These are phyloP conservation scores for Fusarium tanahbumbuense DNA, from an alignment of 2,329 filamentous ascomycete species.

Conservation along the genomic window DNA sequence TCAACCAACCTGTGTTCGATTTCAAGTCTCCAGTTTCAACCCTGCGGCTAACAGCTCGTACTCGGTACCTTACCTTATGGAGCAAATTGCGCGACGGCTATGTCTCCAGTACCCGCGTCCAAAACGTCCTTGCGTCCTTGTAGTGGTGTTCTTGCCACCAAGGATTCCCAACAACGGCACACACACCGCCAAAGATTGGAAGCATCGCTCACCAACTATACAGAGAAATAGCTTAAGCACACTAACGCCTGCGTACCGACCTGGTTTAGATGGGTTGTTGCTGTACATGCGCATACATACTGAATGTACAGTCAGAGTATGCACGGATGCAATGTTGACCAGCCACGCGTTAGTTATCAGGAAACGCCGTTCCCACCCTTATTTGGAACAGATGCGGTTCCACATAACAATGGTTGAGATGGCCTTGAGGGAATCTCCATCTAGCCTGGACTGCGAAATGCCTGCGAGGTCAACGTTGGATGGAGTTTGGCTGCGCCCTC, in stretches of 20 bases:
- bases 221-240: slow-evolving; percentile 6
- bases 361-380: slow-evolving; percentile 30
- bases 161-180: slow-evolving; percentile 19
- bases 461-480: slow-evolving; percentile 17
- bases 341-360: slow-evolving; percentile 15
- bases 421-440: slow-evolving; percentile 25
- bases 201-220: slow-evolving; percentile 11
- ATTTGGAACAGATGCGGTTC: slow-evolving; percentile 12
- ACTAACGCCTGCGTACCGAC: slow-evolving; percentile 20
- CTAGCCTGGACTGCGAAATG: slow-evolving; percentile 9
- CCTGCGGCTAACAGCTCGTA: slow-evolving; percentile 10
- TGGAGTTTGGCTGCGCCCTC: slow-evolving; percentile 39
- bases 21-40: slow-evolving; percentile 12
- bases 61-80: slow-evolving; percentile 10
- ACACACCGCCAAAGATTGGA: slow-evolving; percentile 27
- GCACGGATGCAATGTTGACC: slow-evolving; percentile 22
- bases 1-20: not conserved
- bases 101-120: slow-evolving; percentile 14
- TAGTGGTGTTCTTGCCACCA: slow-evolving; percentile 30
- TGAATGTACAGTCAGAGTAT: slow-evolving; percentile 5
- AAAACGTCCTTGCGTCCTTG: slow-evolving; percentile 12
- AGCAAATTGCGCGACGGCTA: slow-evolving; percentile 11
- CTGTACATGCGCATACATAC: not conserved
- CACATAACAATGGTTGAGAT: slow-evolving; percentile 27
- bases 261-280: slow-evolving; percentile 6